Evolutionary conservation across 345 rosid species (phyloP), one percentile per base, ranked within the genome.

Genomic region (Acer campestre): DNA sequence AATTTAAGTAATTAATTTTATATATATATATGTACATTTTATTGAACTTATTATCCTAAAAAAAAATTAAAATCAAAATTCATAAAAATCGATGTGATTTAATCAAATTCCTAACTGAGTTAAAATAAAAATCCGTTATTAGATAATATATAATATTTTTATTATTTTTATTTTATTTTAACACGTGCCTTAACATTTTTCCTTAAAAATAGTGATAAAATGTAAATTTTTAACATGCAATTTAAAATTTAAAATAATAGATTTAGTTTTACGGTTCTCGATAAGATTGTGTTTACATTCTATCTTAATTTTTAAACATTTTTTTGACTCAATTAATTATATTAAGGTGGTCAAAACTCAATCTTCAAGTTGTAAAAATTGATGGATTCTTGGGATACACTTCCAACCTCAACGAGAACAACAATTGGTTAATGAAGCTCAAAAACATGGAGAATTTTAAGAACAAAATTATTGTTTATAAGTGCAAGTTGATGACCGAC

Each of bases 401-500:
- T 55, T 44, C 16, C 40, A 71, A 55, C 22, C 29, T 55, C 18
- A 70, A 55, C 11, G 7, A 35, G 1, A 13, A 51, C 61, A 17
- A 9, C 42, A 49, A 71, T n/a, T n/a, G 40, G 59, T 29, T 71
- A 25, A n/a, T 17, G 27, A 53, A 11, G 11, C 31, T 31, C 0
- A 12, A 59, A 72, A 40, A 58, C 75, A 56, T 58, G 53, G 38
- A 40, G 75, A 59, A 59, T 6, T 38, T 63, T 2, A 63, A 1
- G 16, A 13, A 7, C 66, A 1, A 61, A 38, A 40, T 61, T 59
- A 61, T 25, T 56, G 11, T 14, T 40, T 70, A 7, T 16, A 61
- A 17, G 6, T 46, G 49, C 68, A 73, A 73, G 59, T 73, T 61
- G 76, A 61, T 73, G 56, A 62, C 25, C 23, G 59, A 27, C 58